A percentile compares a stretch with the other conserved stretches of the same genome.
Evolutionary conservation across 1,284 basidiomycete species (phyloP).

Genomic region (Pseudomicrostroma phylloplanum): DNA sequence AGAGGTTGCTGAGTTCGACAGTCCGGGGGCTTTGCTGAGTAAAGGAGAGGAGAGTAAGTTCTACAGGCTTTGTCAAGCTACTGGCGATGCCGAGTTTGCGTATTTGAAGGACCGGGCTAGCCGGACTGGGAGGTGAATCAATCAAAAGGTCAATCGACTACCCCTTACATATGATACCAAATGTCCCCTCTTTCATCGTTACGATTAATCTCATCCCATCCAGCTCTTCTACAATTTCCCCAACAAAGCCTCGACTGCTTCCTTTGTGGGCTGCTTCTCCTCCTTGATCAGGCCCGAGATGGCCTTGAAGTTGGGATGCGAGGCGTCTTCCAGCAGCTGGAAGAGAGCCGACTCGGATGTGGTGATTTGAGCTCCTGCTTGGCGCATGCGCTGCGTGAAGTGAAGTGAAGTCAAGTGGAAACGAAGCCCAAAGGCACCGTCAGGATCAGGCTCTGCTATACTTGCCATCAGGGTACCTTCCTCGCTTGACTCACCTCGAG

Average conservation of each 20-base stretch:
- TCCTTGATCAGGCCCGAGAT: constrained; percentile 62
- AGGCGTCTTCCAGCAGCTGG: constrained; percentile 58
- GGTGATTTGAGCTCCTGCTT: constrained; percentile 68
- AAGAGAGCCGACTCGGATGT: constrained; percentile 77
- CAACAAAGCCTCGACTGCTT: constrained; percentile 15
- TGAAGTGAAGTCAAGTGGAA: no score
- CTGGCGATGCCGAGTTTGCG: not conserved
- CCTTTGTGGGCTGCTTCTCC: constrained; percentile 39
- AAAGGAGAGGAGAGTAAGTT: constrained; percentile 24
- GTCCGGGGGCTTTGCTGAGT: constrained; percentile 53
- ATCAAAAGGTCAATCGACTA: no score
- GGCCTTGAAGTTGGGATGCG: constrained; percentile 64
- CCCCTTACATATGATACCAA: no score
- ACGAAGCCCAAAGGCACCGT: no score
- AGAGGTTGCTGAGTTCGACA: constrained; percentile 54
- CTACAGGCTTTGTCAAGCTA: not conserved
- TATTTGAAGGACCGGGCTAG: no score
- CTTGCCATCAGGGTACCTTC: constrained; percentile 58
- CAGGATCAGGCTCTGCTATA: no score
- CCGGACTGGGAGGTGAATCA: no score
- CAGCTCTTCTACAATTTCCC: not conserved
- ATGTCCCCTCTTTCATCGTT: no score
- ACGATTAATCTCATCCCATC: no score
- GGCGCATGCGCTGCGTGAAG: constrained; percentile 61
- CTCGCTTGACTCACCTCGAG: constrained; percentile 54